phyloP scores from a whole-genome alignment of 257 asterid species.

The Capsicum baccatum region DNA sequence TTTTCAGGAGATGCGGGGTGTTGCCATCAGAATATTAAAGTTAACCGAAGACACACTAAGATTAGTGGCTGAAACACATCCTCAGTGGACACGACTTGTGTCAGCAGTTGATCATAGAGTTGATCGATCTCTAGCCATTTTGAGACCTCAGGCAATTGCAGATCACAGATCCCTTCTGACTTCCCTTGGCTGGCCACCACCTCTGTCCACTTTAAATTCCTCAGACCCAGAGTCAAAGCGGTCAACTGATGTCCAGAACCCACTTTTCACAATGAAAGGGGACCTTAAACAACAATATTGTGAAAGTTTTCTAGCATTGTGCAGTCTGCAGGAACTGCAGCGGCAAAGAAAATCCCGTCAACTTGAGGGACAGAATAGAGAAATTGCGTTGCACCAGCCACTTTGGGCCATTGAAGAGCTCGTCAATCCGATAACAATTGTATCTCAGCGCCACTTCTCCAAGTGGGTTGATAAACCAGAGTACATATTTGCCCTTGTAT shows the following conservation, averaged over 20 bases:
- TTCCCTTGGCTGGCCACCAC: conserved; percentile 99
- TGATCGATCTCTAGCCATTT: conserved; percentile 89
- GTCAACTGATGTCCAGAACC: conserved; percentile 63
- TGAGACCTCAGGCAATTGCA: conserved; percentile 96
- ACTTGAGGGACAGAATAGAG: conserved; percentile 65
- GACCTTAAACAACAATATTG: conserved; percentile 80
- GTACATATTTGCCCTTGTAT: conserved; percentile 83
- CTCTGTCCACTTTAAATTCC: conserved; percentile 65
- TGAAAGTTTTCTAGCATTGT: conserved; percentile 84
- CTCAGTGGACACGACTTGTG: conserved; percentile 84
- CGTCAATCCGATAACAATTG: conserved; percentile 80
- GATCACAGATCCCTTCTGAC: conserved; percentile 90
- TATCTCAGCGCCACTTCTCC: conserved; percentile 82
- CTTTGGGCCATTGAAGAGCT: conserved; percentile 99
- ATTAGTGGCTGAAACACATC: conserved; percentile 68
- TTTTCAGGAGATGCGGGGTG: conserved; percentile 68
- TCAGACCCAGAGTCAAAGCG: conserved; percentile 52
- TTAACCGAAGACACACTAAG: conserved; percentile 68
- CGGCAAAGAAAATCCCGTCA: conserved; percentile 82
- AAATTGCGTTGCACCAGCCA: conserved; percentile 67
- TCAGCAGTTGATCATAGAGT: conserved; percentile 96
- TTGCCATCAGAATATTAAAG: conserved; percentile 66
- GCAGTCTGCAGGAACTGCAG: conserved; percentile 92
- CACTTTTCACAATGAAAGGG: conserved; percentile 80
- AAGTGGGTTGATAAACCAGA: conserved; percentile 96